Evolutionary conservation across 78 protist genomes (phyloP).

Genomic region (Thecamonas trahens): DNA sequence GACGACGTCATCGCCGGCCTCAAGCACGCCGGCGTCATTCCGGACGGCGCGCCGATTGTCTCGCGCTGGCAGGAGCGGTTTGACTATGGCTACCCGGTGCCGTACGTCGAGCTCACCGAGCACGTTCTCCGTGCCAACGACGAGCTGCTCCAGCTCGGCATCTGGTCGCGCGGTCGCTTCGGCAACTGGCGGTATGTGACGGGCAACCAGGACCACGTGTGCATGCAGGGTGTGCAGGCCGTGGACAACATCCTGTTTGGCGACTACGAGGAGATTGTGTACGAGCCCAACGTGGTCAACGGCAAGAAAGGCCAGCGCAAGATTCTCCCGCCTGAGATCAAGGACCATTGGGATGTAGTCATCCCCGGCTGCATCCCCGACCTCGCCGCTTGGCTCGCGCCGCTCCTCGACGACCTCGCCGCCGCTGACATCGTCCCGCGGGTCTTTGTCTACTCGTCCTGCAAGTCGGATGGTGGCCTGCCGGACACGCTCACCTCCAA

Average conservation of each 20-base stretch:
- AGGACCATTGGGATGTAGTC: not conserved
- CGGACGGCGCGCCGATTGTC: not conserved
- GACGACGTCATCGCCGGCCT: constrained; percentile 4
- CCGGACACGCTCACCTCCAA: too few relatives aligned
- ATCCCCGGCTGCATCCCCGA: too few relatives aligned
- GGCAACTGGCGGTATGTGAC: constrained; percentile 28
- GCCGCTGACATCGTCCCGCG: too few relatives aligned
- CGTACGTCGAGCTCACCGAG: constrained; percentile 26
- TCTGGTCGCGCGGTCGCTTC: constrained; percentile 21
- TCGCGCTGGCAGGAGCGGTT: not conserved
- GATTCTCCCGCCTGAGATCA: not conserved
- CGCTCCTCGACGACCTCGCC: too few relatives aligned
- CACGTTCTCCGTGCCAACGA: not conserved
- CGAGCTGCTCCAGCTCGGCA: not conserved
- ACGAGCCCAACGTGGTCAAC: not conserved
- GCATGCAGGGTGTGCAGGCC: constrained; percentile 6
- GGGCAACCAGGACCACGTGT: constrained; percentile 26
- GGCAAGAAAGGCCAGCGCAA: not conserved
- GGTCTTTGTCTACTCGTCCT: too few relatives aligned
- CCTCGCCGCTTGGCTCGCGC: too few relatives aligned
- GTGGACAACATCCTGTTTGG: too few relatives aligned
- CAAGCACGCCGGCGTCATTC: not conserved
- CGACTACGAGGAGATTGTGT: not conserved
- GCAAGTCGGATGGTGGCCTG: too few relatives aligned
- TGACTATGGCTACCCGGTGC: constrained; percentile 24